Conservation (phyloP, 2,329 filamentous ascomycete species). For the Coniochaeta ligniaria region DNA sequence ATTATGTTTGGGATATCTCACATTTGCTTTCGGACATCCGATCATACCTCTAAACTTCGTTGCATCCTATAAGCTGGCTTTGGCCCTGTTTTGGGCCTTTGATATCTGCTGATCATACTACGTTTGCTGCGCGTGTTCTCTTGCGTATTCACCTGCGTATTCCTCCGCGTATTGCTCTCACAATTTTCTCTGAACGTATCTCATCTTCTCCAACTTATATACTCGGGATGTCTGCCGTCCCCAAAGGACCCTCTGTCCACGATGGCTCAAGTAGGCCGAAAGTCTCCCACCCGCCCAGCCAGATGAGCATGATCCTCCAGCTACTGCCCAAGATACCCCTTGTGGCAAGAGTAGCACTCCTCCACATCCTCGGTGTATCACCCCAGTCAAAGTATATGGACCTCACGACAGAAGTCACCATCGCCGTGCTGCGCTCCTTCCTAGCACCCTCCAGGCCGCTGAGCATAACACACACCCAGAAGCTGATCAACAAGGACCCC, state of each 20-base stretch:
- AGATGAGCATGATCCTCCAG: constrained; percentile 13
- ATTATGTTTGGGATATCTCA: too few species aligned
- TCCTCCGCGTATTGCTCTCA: neutral
- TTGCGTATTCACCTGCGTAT: too few species aligned
- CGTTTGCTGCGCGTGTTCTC: neutral
- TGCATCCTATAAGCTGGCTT: neutral
- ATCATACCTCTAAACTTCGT: too few species aligned
- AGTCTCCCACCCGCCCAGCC: constrained; percentile 5
- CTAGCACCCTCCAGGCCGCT: constrained; percentile 36
- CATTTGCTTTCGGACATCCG: too few species aligned
- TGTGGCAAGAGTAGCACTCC: constrained; percentile 52
- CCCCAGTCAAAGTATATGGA: constrained; percentile 71
- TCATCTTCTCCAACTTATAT: neutral
- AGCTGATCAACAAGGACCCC: constrained; percentile 51
- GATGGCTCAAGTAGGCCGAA: neutral
- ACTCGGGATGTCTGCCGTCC: neutral
- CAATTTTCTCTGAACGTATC: neutral
- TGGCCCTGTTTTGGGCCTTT: neutral
- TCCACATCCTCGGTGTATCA: constrained; percentile 61
- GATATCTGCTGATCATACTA: neutral
- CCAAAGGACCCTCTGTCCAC: neutral
- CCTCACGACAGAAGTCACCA: constrained; percentile 63
- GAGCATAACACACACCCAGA: constrained; percentile 57
- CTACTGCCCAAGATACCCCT: constrained; percentile 53
- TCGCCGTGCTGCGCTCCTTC: constrained; percentile 65